These are phyloP conservation scores for Paradendryphiella salina DNA, from an alignment of 2,329 filamentous ascomycete genomes.

Conservation along the genomic window DNA sequence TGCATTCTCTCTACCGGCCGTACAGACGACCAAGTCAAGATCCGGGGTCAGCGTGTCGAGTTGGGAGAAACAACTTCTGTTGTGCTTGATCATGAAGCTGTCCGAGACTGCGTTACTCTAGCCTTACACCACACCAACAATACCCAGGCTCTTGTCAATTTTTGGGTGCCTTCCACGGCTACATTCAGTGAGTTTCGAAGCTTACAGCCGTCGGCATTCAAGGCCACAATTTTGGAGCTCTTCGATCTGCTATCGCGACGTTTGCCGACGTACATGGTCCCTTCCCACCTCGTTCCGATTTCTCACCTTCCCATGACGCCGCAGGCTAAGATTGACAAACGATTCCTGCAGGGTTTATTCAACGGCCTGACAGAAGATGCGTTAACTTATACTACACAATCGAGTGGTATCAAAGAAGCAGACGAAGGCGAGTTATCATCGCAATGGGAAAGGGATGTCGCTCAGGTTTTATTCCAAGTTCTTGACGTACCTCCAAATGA, in stretches of 20 bases:
- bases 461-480: slow-evolving; percentile 57
- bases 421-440: slow-evolving; percentile 55
- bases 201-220: slow-evolving; percentile 45
- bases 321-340: slow-evolving; percentile 74
- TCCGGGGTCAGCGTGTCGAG: slow-evolving; percentile 79
- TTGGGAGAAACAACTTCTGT: slow-evolving; percentile 72
- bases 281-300: slow-evolving; percentile 72
- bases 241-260: slow-evolving; percentile 59
- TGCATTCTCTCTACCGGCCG: slow-evolving; percentile 73
- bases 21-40: slow-evolving; percentile 78
- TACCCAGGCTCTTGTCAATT: slow-evolving; percentile 64
- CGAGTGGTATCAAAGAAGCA: slow-evolving; percentile 37
- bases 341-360: slow-evolving; percentile 57
- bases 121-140: slow-evolving; percentile 54
- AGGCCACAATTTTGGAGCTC: slow-evolving; percentile 47
- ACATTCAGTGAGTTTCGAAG: slow-evolving; percentile 39
- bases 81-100: slow-evolving; percentile 57
- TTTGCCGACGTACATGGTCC: slow-evolving; percentile 78
- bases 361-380: slow-evolving; percentile 50
- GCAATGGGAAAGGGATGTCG: slow-evolving; percentile 60
- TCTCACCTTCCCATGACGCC: slow-evolving; percentile 69
- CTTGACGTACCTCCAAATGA: slow-evolving; percentile 52
- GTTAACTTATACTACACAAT: slow-evolving; percentile 50
- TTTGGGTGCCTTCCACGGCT: slow-evolving; percentile 61
- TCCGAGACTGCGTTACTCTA: slow-evolving; percentile 67